phyloP scores from a whole-genome alignment of 805 yeast species.

The Wickerhamiella musiphila region DNA sequence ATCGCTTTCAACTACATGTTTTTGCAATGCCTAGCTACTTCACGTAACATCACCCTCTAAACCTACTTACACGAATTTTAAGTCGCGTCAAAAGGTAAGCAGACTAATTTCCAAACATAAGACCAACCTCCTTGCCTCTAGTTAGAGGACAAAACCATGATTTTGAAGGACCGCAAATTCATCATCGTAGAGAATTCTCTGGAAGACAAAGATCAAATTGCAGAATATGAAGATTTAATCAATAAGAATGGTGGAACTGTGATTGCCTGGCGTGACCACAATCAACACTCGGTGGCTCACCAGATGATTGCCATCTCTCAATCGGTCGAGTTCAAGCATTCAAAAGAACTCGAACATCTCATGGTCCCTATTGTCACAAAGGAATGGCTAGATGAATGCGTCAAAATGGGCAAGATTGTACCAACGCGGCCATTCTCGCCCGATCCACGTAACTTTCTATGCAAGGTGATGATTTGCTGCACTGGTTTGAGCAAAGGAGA shows the following conservation, averaged over 20 bases:
- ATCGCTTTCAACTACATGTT: too few relatives aligned
- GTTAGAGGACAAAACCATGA: too few relatives aligned
- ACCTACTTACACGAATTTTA: too few relatives aligned
- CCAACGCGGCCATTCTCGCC: slow-evolving; percentile 53
- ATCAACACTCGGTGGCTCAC: slow-evolving; percentile 19
- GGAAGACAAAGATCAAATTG: slow-evolving; percentile 4
- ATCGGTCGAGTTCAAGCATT: slow-evolving; percentile 36
- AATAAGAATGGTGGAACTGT: slow-evolving; percentile 12
- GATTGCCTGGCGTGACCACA: slow-evolving; percentile 14
- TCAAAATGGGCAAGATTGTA: slow-evolving; percentile 25
- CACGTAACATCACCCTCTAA: too few relatives aligned
- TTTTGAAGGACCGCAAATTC: slow-evolving; percentile 10
- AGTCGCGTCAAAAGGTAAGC: too few relatives aligned
- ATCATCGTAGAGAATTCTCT: slow-evolving; percentile 8
- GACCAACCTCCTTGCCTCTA: too few relatives aligned
- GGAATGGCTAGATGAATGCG: slow-evolving; percentile 40
- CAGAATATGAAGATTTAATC: slow-evolving; percentile 8
- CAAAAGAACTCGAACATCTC: slow-evolving; percentile 27
- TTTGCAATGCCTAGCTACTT: too few relatives aligned
- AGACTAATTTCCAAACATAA: too few relatives aligned
- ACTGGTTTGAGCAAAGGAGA: slow-evolving; percentile 42
- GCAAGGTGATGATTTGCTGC: slow-evolving; percentile 41
- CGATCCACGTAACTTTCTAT: slow-evolving; percentile 47
- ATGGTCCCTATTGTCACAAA: slow-evolving; percentile 53
- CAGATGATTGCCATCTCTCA: slow-evolving; percentile 30